Conservation (phyloP, 208 protist species). For the Hexamita inflata region DNA sequence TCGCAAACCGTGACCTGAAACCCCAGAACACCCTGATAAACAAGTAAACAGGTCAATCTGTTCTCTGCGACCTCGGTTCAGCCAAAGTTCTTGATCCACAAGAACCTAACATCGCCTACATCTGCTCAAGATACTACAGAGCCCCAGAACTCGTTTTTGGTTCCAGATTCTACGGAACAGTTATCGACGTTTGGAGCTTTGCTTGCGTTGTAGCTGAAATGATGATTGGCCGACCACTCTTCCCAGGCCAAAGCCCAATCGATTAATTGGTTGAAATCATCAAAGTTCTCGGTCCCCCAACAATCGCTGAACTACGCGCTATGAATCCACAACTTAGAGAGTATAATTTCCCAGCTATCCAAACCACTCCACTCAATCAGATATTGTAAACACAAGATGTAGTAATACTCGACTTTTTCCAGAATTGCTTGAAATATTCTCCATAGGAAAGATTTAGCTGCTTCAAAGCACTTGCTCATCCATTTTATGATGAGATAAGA, state of each 20-base stretch:
- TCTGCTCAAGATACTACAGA: conserved; percentile 46
- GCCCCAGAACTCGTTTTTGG: conserved; percentile 55
- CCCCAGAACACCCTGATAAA: conserved; percentile 57
- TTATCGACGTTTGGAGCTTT: conserved; percentile 51
- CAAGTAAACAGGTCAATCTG: conserved; percentile 59
- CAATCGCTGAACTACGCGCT: conserved; percentile 58
- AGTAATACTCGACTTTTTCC: conserved; percentile 16
- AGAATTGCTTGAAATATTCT: conserved; percentile 22
- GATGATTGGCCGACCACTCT: conserved; percentile 40
- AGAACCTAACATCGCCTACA: conserved; percentile 43
- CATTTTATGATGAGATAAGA: conserved; percentile 31
- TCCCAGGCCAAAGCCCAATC: conserved; percentile 40
- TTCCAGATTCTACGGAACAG: conserved; percentile 39
- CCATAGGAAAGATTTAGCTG: conserved; percentile 18
- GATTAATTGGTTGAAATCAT: conserved; percentile 50
- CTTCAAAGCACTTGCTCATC: background rate
- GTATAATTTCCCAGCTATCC: conserved; percentile 69
- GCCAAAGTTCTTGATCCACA: conserved; percentile 31
- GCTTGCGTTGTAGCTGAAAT: conserved; percentile 53
- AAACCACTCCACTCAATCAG: conserved; percentile 74
- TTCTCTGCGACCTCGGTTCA: conserved; percentile 82
- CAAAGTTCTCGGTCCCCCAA: conserved; percentile 42
- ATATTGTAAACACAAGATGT: conserved; percentile 37
- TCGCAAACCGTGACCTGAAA: conserved; percentile 63
- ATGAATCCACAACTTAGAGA: conserved; percentile 75